Evolutionary conservation across 352 stramenopile species (phyloP).

Genomic region (Thalassiosira livingstoniorum): DNA sequence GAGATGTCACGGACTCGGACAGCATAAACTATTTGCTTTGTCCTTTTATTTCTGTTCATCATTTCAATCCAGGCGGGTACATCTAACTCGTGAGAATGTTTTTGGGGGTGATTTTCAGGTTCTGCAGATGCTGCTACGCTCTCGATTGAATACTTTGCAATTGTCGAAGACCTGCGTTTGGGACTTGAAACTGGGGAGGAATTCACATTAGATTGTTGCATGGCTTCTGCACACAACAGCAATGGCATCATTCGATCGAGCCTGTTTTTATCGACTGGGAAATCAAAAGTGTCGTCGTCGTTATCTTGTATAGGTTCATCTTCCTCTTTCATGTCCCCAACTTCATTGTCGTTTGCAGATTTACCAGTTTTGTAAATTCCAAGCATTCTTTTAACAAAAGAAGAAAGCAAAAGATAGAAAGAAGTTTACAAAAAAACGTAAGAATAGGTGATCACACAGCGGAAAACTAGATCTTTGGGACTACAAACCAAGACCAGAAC

Average conservation of each 20-base stretch:
- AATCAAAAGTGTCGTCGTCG: constrained; percentile 44
- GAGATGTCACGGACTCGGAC: constrained; percentile 60
- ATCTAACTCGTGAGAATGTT: constrained; percentile 69
- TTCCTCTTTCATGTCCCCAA: constrained; percentile 49
- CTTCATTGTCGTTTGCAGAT: constrained; percentile 34
- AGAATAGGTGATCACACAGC: too few species aligned
- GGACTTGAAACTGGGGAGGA: constrained; percentile 22
- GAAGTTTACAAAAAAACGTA: too few species aligned
- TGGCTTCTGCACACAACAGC: constrained; percentile 27
- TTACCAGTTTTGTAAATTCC: constrained; percentile 58
- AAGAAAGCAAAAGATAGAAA: too few species aligned
- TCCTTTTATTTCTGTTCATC: constrained; percentile 77
- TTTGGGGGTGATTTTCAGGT: too few species aligned
- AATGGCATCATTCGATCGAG: constrained; percentile 45
- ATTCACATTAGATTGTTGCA: constrained; percentile 27
- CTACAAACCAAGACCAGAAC: too few species aligned
- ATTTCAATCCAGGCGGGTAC: constrained; percentile 82
- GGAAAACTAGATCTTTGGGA: too few species aligned
- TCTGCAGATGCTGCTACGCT: too few species aligned
- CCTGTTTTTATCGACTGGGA: constrained; percentile 54
- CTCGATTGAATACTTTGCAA: too few species aligned
- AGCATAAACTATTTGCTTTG: constrained; percentile 77
- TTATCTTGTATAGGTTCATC: constrained; percentile 42
- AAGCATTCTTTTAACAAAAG: too few species aligned
- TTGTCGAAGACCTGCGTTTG: background rate